phyloP scores from a whole-genome alignment of 371 early-diverging fungal genomes.

The Mortierella sp. region DNA sequence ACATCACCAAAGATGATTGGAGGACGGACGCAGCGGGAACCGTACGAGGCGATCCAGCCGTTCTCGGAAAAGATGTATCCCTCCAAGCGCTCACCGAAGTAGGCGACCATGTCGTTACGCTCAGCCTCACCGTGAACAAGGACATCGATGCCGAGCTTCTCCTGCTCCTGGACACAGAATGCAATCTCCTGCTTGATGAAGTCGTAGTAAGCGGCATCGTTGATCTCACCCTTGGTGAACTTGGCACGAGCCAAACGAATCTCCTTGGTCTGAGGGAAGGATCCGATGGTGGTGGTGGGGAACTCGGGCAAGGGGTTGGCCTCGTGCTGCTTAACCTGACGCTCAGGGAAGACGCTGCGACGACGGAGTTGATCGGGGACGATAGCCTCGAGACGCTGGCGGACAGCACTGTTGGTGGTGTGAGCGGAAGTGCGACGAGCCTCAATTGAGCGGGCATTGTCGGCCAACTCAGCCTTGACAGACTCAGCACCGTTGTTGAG shows the following conservation, averaged over 20 bases:
- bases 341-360: constrained; percentile 78
- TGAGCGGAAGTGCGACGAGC: constrained; percentile 84
- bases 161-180: constrained; percentile 89
- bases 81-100: constrained; percentile 89
- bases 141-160: constrained; percentile 90
- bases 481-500: constrained; percentile 71
- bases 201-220: constrained; percentile 79
- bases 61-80: constrained; percentile 94
- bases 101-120: constrained; percentile 98
- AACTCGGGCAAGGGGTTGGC: constrained; percentile 89
- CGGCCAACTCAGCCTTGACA: constrained; percentile 78
- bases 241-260: constrained; percentile 93
- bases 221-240: constrained; percentile 86
- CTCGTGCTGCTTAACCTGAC: constrained; percentile 81
- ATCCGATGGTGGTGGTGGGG: constrained; percentile 98
- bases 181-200: constrained; percentile 91
- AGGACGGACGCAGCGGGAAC: constrained; percentile 95
- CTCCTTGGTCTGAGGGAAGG: constrained; percentile 98
- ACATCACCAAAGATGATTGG: constrained; percentile 95
- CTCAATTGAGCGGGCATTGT: constrained; percentile 80
- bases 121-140: constrained; percentile 97
- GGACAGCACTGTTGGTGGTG: constrained; percentile 87
- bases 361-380: constrained; percentile 82
- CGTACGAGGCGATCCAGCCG: constrained; percentile 98
- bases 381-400: constrained; percentile 79